phyloP scores from a whole-genome alignment of 169 alveolate genomes.

The Plasmodium falciparum region DNA sequence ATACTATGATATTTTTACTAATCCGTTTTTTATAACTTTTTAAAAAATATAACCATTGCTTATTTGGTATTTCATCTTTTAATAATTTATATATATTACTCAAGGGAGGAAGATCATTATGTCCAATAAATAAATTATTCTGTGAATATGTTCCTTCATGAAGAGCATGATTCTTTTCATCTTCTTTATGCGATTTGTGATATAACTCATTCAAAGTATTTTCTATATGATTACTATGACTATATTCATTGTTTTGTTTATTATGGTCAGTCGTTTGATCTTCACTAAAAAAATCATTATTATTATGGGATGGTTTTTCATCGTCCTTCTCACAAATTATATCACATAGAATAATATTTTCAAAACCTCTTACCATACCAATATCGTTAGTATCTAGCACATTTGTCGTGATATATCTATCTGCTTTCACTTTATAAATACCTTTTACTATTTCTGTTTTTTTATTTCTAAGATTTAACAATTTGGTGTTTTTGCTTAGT shows the following conservation, averaged over 20 bases:
- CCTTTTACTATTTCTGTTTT: constrained; percentile 70
- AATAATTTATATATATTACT: constrained; percentile 30
- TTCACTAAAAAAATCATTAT: background rate
- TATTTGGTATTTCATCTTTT: constrained; percentile 34
- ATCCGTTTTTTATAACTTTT: constrained; percentile 65
- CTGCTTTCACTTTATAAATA: constrained; percentile 80
- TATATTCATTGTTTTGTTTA: background rate
- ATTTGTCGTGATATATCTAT: constrained; percentile 68
- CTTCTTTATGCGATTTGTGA: background rate
- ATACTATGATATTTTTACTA: constrained; percentile 50
- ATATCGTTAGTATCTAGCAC: constrained; percentile 74
- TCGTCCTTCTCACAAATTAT: constrained; percentile 49
- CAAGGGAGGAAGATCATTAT: background rate
- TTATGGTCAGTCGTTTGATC: background rate
- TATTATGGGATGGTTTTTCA: background rate
- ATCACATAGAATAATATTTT: constrained; percentile 74
- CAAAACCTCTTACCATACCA: constrained; percentile 80
- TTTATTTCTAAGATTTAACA: constrained; percentile 58
- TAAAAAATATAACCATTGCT: constrained; percentile 64
- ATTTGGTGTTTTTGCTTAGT: constrained; percentile 50
- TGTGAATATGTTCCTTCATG: background rate
- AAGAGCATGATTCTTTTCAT: background rate
- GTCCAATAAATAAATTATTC: background rate
- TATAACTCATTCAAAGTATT: background rate
- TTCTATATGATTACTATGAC: background rate